Base-by-base conservation (phyloP, 148 eudicot genomes). In the Pouteria glomerata region DNA sequence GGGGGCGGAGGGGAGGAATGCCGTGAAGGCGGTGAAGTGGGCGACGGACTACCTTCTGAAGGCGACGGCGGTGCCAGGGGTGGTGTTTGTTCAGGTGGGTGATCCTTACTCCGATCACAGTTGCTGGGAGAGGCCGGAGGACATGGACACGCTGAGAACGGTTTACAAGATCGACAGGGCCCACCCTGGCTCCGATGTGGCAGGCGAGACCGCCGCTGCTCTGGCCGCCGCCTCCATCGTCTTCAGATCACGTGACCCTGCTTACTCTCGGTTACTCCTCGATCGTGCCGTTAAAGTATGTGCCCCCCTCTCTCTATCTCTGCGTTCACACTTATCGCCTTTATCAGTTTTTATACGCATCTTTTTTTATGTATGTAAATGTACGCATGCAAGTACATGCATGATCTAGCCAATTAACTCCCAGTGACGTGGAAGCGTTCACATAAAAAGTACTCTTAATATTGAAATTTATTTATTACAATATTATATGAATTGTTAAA, bases 71-170 rank as follows among this genome's bases (percentile, higher is more conserved):
- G 80, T 81, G 41, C 81, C 88, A 0, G 84, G 76, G 1, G 76
- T 72, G 6, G 82, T 96, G 30, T 92, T 83, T 35, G 97, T 92
- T 0, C 97, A 96, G 71, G 97, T 96, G 1, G 99, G 97, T 0
- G 97, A 96, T 60, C 85, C 96, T 0, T 76, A 73, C 16, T 90
- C 97, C 0, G 99, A 96, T 53, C 97, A 96, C 57, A 87, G 83
- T 70, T 96, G 99, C 60, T 96, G 98, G 98, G 96, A 95, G 65
- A 85, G 98, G 67, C 98, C 97, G 0, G 98, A 95, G 79, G 98
- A 95, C 19, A 95, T 95, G 98, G 96, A 90, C 69, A 95, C 98
- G 3, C 68, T 74, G 4, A 61, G 98, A 11, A 84, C 90, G 10
- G 97, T 78, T 44, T 95, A 89, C 63, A 78, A 69, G 55, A 77